Base-by-base conservation (phyloP, 2,329 filamentous ascomycete genomes). In the Aspergillus niger region DNA sequence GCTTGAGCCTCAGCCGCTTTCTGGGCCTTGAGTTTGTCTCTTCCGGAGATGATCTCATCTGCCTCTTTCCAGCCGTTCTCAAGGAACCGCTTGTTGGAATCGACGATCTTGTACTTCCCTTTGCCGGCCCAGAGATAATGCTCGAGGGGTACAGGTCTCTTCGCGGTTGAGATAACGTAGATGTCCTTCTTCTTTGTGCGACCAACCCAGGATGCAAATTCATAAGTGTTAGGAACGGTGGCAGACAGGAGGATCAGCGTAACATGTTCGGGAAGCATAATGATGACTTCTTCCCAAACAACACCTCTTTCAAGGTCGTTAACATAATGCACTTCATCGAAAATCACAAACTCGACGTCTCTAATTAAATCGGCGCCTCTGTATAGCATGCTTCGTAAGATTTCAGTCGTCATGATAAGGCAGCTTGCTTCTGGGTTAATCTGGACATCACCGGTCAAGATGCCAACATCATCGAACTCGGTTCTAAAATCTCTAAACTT, bases 271-370 rank as follows among this genome's bases (percentile, higher is more conserved):
- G 95, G 95, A 58, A 99, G 83, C 95, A 99, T 98, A 71, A 99
- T 99, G 72, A 99, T 99, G 70, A 99, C 95, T 77, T 99, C 95
- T 77, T 99, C 95, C 95, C 95, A 99, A 0, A 99, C 95, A 5
- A 99, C 95, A 71, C 95, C 95, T 77, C 95, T 86, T 75, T 98
- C 95, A 26, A 90, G 85, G 74, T 99, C 95, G 72, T 98, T 99
- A 66, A 99, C 94, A 73, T 99, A 99, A 77, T 99, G 95, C 2
- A 99, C 95, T 77, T 99, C 95, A 70, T 99, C 95, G 64, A 99
- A 99, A 52, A 99, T 97, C 68, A 99, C 95, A 74, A 96, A 99
- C 67, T 99, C 95, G 8, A 99, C 95, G 72, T 99, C 95, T 68
- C 95, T 87, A 67, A 99, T 97, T 15, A 99, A 79, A 79, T 99